These are phyloP conservation scores for Fusarium zealandicum DNA, from an alignment of 2,329 filamentous ascomycete species.

Conservation along the genomic window DNA sequence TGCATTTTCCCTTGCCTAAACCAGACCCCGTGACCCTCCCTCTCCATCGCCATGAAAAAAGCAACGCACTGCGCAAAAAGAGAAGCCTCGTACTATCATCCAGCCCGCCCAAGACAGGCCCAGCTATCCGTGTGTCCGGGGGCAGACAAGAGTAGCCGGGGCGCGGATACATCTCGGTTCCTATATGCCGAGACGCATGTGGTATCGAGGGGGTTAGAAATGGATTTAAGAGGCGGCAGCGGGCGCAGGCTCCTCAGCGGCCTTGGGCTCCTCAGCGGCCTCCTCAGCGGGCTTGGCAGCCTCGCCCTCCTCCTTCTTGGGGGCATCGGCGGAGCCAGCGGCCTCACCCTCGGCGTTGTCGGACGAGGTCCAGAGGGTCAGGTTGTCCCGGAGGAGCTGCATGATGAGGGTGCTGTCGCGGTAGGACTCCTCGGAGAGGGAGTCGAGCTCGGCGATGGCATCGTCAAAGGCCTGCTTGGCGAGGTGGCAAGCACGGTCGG, in stretches of 20 bases:
- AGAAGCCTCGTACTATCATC: conserved; percentile 46
- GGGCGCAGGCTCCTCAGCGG: conserved; percentile 49
- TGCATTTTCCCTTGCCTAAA: conserved; percentile 49
- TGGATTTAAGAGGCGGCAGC: conserved; percentile 61
- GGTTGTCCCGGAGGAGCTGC: conserved; percentile 98
- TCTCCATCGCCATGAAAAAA: conserved; percentile 46
- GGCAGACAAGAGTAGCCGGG: conserved; percentile 41
- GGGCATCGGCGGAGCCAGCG: conserved; percentile 61
- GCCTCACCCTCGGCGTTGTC: conserved; percentile 82
- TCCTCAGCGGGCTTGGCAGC: conserved; percentile 49
- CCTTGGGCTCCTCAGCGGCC: conserved; percentile 38
- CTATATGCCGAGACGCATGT: conserved; percentile 48
- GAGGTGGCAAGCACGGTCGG: conserved; percentile 95
- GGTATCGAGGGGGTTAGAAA: conserved; percentile 47
- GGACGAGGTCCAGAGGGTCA: conserved; percentile 97
- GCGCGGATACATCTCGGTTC: conserved; percentile 47
- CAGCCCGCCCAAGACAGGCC: conserved; percentile 47
- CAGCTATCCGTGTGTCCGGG: conserved; percentile 43
- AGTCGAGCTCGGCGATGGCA: conserved; percentile 97
- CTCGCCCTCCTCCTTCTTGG: conserved; percentile 68
- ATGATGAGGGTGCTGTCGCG: conserved; percentile 99
- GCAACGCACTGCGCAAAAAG: conserved; percentile 47
- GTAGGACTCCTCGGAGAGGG: conserved; percentile 96
- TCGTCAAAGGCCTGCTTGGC: conserved; percentile 99
- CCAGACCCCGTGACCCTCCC: conserved; percentile 49